Evolutionary conservation across 2,329 filamentous ascomycete genomes (phyloP).

Genomic region (Cercospora brassicicola): DNA sequence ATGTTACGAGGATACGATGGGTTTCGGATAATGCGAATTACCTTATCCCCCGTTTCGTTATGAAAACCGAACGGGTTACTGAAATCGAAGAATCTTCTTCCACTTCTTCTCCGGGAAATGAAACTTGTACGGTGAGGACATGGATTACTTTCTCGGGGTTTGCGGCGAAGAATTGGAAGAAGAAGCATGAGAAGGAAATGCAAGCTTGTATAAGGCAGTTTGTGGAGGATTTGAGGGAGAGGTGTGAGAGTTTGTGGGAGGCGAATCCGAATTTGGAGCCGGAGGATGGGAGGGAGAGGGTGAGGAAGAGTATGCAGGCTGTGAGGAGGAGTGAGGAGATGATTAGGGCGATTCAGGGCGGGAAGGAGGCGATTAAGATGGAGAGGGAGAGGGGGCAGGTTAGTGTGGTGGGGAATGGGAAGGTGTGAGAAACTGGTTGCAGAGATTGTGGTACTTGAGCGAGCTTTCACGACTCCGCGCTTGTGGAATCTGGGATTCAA

Average conservation of each 20-base stretch:
- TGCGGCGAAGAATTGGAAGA: conserved; percentile 45
- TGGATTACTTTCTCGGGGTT: conserved; percentile 51
- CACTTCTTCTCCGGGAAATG: conserved; percentile 25
- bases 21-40: conserved; percentile 35
- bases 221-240: conserved; percentile 15
- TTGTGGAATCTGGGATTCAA: too few species aligned
- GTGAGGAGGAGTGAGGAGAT: conserved; percentile 14
- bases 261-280: conserved; percentile 10
- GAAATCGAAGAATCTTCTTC: conserved; percentile 43
- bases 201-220: conserved; percentile 24
- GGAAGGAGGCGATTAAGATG: conserved; percentile 7
- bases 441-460: too few species aligned
- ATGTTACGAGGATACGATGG: conserved; percentile 38
- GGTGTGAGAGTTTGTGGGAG: conserved; percentile 12
- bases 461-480: too few species aligned
- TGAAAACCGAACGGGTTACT: conserved; percentile 50
- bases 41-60: conserved; percentile 37
- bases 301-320: conserved; percentile 14
- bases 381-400: background rate
- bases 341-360: conserved; percentile 1
- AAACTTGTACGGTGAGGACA: conserved; percentile 41
- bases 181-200: conserved; percentile 44
- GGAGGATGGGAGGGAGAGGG: conserved; percentile 11
- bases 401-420: background rate
- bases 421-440: background rate